Evolutionary conservation across 2,329 filamentous ascomycete genomes (phyloP).

Genomic region (Arthrobotrys pseudoclavata): DNA sequence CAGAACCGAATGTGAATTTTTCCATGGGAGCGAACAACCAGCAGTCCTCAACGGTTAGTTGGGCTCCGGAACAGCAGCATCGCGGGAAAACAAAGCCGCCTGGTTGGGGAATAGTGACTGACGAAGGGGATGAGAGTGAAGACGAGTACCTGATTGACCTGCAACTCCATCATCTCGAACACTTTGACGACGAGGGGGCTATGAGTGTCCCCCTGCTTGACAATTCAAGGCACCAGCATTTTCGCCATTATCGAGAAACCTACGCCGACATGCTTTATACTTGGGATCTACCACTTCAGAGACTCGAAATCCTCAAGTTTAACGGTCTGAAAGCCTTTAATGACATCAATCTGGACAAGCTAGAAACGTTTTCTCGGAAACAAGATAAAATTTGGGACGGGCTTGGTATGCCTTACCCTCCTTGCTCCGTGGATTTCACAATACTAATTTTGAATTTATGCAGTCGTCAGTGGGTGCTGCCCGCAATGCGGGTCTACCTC

Average conservation of each 20-base stretch:
- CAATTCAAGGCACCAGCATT: conserved; percentile 68
- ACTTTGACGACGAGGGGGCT: conserved; percentile 78
- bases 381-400: conserved; percentile 61
- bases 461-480: conserved; percentile 49
- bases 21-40: conserved; percentile 11
- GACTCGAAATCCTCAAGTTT: conserved; percentile 78
- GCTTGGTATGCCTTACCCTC: conserved; percentile 43
- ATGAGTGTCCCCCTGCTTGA: conserved; percentile 74
- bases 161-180: conserved; percentile 74
- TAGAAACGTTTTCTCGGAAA: conserved; percentile 51
- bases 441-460: conserved; percentile 7
- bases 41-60: conserved; percentile 44
- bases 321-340: conserved; percentile 71
- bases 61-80: conserved; percentile 56
- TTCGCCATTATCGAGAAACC: conserved; percentile 74
- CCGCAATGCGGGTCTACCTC: conserved; percentile 57
- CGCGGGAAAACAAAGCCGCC: conserved; percentile 45
- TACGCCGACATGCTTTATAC: conserved; percentile 79
- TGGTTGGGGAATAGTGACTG: conserved; percentile 43
- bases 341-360: conserved; percentile 40
- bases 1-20: conserved; percentile 20
- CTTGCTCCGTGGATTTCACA: not conserved
- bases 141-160: conserved; percentile 66
- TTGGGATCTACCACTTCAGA: conserved; percentile 75
- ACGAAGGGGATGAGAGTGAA: conserved; percentile 52